Base-by-base conservation (phyloP, 176 grass and related monocot species). In the Ampelocalamus luodianensis region DNA sequence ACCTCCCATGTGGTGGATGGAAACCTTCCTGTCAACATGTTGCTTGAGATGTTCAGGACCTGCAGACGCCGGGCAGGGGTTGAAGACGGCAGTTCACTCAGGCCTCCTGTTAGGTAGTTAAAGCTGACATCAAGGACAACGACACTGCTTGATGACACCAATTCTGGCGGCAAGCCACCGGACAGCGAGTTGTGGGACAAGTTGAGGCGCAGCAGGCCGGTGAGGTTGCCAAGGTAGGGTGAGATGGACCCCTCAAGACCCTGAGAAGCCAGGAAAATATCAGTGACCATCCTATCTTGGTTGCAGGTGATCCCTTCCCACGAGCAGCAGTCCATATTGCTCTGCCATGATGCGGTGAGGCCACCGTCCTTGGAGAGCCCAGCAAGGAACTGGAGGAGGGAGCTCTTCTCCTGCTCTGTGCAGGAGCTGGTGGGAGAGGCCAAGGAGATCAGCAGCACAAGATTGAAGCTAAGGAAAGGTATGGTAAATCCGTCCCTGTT, bases 21-120 rank as follows among this genome's bases (percentile, higher is more conserved):
- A 68, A 92, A 92, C 17, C 0, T 20, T 20, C 79, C 74, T 4
- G 67, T 29, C 42, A 92, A 76, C 20, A 74, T 48, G 46, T 92
- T 90, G 55, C 87, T 92, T 0, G 90, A 92, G 39, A 92, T 79
- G 68, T 92, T 92, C 2, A 92, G 39, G 69, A 90, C 90, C 60
- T 87, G 23, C 63, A 90, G 84, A 64, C 80, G 76, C 27, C 0
- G 44, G 5, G 4, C 58, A 63, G 67, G 60, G 38, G 74, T 46
- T 58, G 74, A 79, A 51, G 72, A 60, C 60, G 79, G 85, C 54
- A 76, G 46, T 5, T 80, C 77, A 13, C 64, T 56, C 6, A 91
- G 48, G 10, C 27, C 45, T 22, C 75, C 84, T 0, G 24, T 80
- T 5, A 91, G 82, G 23, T 37, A 15, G 78, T 92, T 92, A 65